Percentiles rank a stretch among this genome's conserved stretches.
Evolutionary conservation across 1,284 basidiomycete species (phyloP).

Genomic region (Malassezia brasiliensis): DNA sequence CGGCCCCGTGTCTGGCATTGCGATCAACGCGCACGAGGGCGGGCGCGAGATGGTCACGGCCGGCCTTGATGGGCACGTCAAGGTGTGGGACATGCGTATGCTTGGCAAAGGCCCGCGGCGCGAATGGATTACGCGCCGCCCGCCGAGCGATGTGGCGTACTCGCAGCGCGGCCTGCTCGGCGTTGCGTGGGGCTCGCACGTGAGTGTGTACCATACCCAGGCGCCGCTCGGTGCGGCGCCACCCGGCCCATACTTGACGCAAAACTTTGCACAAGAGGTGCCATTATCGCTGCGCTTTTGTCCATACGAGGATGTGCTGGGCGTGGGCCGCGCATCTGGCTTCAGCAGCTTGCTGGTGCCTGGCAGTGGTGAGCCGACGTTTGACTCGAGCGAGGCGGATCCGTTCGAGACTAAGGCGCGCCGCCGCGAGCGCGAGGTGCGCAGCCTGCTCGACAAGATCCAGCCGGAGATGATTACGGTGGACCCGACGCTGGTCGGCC

Average conservation of each 20-base stretch:
- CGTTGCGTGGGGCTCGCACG: constrained; percentile 63
- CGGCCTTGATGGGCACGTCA: constrained; percentile 78
- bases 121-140: constrained; percentile 62
- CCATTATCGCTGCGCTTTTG: constrained; percentile 62
- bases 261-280: constrained; percentile 51
- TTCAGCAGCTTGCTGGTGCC: constrained; percentile 79
- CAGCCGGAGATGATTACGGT: constrained; percentile 87
- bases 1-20: constrained; percentile 71
- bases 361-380: constrained; percentile 85
- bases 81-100: constrained; percentile 89
- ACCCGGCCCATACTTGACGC: constrained; percentile 52
- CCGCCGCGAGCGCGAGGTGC: constrained; percentile 81
- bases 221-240: constrained; percentile 43
- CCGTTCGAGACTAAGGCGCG: constrained; percentile 79
- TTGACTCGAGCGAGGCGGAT: constrained; percentile 85
- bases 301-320: constrained; percentile 85
- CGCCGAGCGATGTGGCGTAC: constrained; percentile 49
- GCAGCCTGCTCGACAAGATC: constrained; percentile 84
- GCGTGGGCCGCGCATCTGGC: constrained; percentile 61
- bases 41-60: constrained; percentile 85
- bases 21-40: constrained; percentile 63
- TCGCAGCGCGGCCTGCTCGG: constrained; percentile 69
- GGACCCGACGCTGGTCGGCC: constrained; percentile 62
- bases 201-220: constrained; percentile 58
- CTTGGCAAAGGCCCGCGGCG: constrained; percentile 72